Evolutionary conservation across 352 stramenopile genomes (phyloP).

Genomic region (Pythium coloratum): DNA sequence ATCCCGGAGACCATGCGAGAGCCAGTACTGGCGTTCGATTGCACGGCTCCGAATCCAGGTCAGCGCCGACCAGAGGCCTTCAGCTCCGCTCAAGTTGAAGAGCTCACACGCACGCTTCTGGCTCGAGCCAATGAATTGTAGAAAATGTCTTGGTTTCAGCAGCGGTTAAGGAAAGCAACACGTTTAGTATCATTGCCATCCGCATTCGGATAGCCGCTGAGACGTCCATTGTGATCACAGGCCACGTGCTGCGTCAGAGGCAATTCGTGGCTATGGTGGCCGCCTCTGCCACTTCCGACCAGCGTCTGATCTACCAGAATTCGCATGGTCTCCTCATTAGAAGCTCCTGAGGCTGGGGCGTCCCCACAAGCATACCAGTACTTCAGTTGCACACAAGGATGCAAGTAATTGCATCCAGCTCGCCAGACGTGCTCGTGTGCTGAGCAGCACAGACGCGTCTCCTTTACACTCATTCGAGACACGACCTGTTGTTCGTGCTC

Average conservation of each 20-base stretch:
- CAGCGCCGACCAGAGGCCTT: conserved; percentile 35
- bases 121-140: conserved; percentile 3
- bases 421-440: not conserved
- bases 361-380: not conserved
- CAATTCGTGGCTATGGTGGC: not conserved
- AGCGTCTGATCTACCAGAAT: not conserved
- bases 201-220: not conserved
- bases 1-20: conserved; percentile 46
- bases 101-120: conserved; percentile 32
- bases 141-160: not conserved
- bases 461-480: not conserved
- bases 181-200: too few species aligned
- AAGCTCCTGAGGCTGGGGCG: not conserved
- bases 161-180: too few species aligned
- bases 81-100: conserved; percentile 29
- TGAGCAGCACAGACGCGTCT: not conserved
- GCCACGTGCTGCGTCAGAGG: not conserved
- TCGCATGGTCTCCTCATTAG: not conserved
- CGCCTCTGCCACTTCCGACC: not conserved
- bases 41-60: conserved; percentile 1
- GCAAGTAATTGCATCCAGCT: not conserved
- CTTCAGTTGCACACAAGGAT: not conserved
- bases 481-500: not conserved
- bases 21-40: conserved; percentile 47
- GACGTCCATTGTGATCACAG: not conserved